Conservation (phyloP, 441 rosid genomes). For the Adansonia rubrostipa region DNA sequence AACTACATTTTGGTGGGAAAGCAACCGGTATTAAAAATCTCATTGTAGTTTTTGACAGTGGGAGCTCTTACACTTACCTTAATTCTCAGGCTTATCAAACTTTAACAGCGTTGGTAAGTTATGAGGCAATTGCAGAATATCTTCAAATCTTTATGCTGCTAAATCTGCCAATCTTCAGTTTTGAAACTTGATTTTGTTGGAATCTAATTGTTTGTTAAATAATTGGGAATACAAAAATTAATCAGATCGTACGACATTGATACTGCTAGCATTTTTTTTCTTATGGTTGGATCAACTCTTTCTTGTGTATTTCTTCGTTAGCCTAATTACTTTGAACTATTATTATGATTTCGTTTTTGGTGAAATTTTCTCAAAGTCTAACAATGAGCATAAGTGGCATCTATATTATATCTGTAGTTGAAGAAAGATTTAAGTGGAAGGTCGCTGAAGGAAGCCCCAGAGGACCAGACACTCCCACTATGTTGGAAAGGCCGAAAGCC, state of each 20-base stretch:
- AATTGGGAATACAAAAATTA: not conserved
- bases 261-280: not conserved
- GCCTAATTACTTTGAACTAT: too few relatives aligned
- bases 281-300: too few relatives aligned
- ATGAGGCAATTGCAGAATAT: not conserved
- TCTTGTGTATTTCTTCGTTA: too few relatives aligned
- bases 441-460: conserved; percentile 63
- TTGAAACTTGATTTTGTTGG: not conserved
- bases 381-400: not conserved
- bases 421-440: conserved; percentile 50
- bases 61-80: conserved; percentile 30
- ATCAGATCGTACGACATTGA: not conserved
- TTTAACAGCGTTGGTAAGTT: conserved; percentile 21
- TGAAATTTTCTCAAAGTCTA: not conserved
- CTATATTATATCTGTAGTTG: conserved; percentile 1
- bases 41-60: conserved; percentile 27
- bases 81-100: conserved; percentile 25
- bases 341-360: not conserved
- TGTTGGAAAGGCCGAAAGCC: conserved; percentile 94
- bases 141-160: not conserved
- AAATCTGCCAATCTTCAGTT: not conserved
- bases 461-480: conserved; percentile 71
- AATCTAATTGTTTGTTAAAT: not conserved
- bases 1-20: conserved; percentile 21
- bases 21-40: conserved; percentile 19